Evolutionary conservation across 768 basidiomycete species (phyloP), one percentile per base, ranked within the genome.

Genomic region (Zangia roseola): DNA sequence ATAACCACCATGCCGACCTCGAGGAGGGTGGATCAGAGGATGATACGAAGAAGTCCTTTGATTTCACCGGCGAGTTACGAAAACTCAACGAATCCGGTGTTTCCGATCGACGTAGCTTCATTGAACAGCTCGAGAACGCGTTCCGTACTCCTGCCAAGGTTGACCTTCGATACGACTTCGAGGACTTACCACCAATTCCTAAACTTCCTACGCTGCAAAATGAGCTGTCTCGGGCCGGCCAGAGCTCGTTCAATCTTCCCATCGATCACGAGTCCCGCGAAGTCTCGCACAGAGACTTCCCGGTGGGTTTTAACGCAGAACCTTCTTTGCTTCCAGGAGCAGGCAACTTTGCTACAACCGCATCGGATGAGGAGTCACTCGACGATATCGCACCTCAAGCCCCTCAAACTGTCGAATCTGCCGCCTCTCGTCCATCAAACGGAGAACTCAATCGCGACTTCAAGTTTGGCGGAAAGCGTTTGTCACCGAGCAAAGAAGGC

Each of bases 111-210:
- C 72, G 66, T 12, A 91, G 88, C 65, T 92, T 92, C 59, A 84
- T 91, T 4, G 87, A 90, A 64, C 83, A 92, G 66, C 69, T 91
- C 20, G 89, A 91, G 70, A 83, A 74, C 43, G 88, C 88, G 1
- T 91, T 91, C 73, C 75, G 80, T 53, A 88, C 87, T 0, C 88
- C 88, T 0, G 83, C 86, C 16, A 84, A 82, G 59, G 69, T 88
- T 21, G 80, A 86, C 52, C 67, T 88, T 25, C 67, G 71, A 3
- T 76, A 76, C 52, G 75, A 72, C 36, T 75, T 84, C 25, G 56
- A 37, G 5, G 73, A 78, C 2, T 63, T 75, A 7, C 80, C 81
- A 0, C 78, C 83, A 19, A 63, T 84, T 10, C 84, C 85, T 0
- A 64, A 71, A 26, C 59, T 84, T 16, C 79, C 81, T 9, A 45